phyloP scores from a whole-genome alignment of 306 rosid genomes.

The Prunus mongolica region DNA sequence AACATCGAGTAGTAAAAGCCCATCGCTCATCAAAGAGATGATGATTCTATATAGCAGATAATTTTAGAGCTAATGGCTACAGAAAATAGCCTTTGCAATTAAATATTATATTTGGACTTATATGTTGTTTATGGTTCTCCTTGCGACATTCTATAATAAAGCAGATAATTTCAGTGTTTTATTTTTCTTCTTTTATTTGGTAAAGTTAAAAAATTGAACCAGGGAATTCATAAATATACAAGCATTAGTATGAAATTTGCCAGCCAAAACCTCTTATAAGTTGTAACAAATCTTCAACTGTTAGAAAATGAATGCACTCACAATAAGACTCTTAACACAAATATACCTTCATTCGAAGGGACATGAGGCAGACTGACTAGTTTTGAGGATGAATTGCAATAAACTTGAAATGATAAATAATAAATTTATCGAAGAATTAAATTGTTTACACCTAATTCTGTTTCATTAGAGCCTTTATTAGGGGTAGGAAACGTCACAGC shows the following conservation, averaged over 20 bases:
- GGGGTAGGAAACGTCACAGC: not conserved
- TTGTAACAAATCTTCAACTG: not conserved
- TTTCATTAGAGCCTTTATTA: not conserved
- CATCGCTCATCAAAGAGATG: not conserved
- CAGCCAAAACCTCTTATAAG: not conserved
- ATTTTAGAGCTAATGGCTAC: too few relatives aligned
- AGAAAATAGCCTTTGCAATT: not conserved
- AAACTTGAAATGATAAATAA: not conserved
- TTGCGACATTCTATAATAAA: not conserved
- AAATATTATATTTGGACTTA: not conserved
- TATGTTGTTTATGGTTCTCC: too few relatives aligned
- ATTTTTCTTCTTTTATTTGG: too few relatives aligned
- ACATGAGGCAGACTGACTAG: not conserved
- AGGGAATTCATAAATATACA: too few relatives aligned
- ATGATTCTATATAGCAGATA: not conserved
- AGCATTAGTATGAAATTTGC: too few relatives aligned
- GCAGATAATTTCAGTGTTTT: too few relatives aligned
- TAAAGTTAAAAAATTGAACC: too few relatives aligned
- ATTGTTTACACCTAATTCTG: not conserved
- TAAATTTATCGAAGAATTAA: not conserved
- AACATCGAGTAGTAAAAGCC: not conserved
- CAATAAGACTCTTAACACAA: too few relatives aligned
- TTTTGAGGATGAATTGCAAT: not conserved
- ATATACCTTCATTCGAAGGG: not conserved
- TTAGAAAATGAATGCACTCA: not conserved